Conservation (phyloP, 1,139 yeast species). For the Pichia terricola region DNA sequence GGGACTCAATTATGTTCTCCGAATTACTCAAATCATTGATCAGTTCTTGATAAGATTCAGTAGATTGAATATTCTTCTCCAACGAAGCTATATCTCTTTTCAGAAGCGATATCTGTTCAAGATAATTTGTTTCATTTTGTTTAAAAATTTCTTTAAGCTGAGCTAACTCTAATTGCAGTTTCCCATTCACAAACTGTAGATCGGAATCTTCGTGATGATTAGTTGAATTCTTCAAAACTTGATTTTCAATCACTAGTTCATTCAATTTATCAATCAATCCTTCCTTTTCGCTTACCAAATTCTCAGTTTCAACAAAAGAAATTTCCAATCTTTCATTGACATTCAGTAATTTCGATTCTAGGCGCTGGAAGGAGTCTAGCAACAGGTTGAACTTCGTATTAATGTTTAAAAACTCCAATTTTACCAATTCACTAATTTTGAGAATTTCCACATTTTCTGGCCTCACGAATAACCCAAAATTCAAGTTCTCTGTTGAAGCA, state of each 20-base stretch:
- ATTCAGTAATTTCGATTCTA: constrained; percentile 23
- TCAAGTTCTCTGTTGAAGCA: constrained; percentile 9
- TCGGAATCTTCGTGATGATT: no score
- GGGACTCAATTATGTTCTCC: constrained; percentile 42
- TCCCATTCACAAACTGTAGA: constrained; percentile 19
- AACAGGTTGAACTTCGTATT: neutral
- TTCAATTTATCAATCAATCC: constrained; percentile 6
- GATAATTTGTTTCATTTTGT: constrained; percentile 2
- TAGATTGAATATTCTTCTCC: neutral
- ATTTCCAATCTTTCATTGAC: constrained; percentile 34
- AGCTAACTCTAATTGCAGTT: constrained; percentile 15
- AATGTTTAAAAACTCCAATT: neutral
- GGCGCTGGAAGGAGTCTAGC: neutral
- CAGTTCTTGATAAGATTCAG: neutral
- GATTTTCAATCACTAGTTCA: constrained; percentile 21
- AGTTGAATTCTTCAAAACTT: neutral
- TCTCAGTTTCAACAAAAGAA: constrained; percentile 38
- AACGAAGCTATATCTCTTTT: constrained; percentile 1
- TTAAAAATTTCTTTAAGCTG: neutral
- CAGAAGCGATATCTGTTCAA: constrained; percentile 2
- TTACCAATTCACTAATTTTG: constrained; percentile 20
- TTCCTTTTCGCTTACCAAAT: constrained; percentile 33
- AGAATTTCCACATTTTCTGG: constrained; percentile 21
- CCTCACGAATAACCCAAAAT: constrained; percentile 55
- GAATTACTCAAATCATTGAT: constrained; percentile 12